Conservation (phyloP, 345 rosid genomes). For the Jatropha curcas region DNA sequence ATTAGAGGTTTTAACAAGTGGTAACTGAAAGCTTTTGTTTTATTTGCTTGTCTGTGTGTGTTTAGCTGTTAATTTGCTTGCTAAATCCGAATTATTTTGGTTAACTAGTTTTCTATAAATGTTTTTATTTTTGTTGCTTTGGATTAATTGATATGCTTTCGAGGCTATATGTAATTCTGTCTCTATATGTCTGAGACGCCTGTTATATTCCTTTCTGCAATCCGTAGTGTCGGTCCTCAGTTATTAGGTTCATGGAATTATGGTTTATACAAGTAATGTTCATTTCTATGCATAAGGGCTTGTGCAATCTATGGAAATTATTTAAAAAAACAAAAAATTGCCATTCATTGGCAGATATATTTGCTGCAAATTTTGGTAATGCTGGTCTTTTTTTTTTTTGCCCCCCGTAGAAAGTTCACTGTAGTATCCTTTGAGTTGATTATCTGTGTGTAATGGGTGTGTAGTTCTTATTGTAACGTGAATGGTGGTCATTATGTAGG, state of each 20-base stretch:
- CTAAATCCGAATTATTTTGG: neutral
- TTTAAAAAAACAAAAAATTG: neutral
- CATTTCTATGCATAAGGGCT: neutral
- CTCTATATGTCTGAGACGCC: neutral
- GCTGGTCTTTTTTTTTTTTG: neutral
- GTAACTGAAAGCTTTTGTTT: slow-evolving; percentile 5
- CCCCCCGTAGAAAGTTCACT: neutral
- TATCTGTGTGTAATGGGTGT: neutral
- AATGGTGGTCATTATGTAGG: slow-evolving; percentile 33
- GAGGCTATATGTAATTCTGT: neutral
- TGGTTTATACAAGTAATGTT: neutral
- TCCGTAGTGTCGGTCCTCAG: neutral
- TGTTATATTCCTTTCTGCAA: neutral
- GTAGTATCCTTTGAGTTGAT: neutral
- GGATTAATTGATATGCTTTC: neutral
- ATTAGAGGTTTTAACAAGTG: neutral
- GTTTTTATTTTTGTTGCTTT: neutral
- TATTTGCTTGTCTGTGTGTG: neutral
- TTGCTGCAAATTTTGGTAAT: neutral
- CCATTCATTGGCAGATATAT: neutral
- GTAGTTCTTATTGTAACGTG: neutral
- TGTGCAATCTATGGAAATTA: neutral
- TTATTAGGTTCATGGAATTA: neutral
- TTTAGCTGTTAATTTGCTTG: slow-evolving; percentile 6
- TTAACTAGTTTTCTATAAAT: neutral